Conservation (phyloP, 1,284 basidiomycete species). For the Heterobasidion parviporum region DNA sequence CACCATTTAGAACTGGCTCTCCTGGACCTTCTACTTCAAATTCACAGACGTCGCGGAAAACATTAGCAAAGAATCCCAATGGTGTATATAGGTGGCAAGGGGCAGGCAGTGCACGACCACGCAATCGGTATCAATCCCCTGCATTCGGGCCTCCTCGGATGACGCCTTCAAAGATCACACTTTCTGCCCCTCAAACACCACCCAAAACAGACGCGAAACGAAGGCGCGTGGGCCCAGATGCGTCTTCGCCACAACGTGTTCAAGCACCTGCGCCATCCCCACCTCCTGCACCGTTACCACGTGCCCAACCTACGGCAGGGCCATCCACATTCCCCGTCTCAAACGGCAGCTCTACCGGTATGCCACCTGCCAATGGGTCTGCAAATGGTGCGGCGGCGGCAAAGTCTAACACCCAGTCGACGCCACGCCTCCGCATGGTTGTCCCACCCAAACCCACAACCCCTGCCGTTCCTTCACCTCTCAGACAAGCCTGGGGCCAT, state of each 20-base stretch:
- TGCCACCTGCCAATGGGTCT: constrained; percentile 11
- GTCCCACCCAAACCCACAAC: constrained; percentile 39
- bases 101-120: constrained; percentile 54
- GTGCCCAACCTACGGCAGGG: constrained; percentile 7
- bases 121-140: constrained; percentile 61
- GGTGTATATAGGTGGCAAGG: constrained; percentile 62
- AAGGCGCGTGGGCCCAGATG: constrained; percentile 45
- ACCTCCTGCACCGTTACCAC: constrained; percentile 4
- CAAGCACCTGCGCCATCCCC: constrained; percentile 7
- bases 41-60: constrained; percentile 33
- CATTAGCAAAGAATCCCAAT: constrained; percentile 61
- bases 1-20: constrained; percentile 25
- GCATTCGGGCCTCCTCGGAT: constrained; percentile 48
- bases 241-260: constrained; percentile 22
- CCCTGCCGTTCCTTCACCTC: constrained; percentile 57
- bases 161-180: constrained; percentile 29
- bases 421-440: constrained; percentile 27
- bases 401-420: constrained; percentile 12
- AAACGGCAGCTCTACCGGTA: constrained; percentile 5
- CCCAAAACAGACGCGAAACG: constrained; percentile 44
- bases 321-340: constrained; percentile 5
- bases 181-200: constrained; percentile 28
- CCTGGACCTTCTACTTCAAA: constrained; percentile 13
- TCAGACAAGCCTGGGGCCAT: constrained; percentile 57
- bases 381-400: constrained; percentile 23